phyloP scores from a whole-genome alignment of 2,329 filamentous ascomycete genomes.

The Fusarium vanettenii region DNA sequence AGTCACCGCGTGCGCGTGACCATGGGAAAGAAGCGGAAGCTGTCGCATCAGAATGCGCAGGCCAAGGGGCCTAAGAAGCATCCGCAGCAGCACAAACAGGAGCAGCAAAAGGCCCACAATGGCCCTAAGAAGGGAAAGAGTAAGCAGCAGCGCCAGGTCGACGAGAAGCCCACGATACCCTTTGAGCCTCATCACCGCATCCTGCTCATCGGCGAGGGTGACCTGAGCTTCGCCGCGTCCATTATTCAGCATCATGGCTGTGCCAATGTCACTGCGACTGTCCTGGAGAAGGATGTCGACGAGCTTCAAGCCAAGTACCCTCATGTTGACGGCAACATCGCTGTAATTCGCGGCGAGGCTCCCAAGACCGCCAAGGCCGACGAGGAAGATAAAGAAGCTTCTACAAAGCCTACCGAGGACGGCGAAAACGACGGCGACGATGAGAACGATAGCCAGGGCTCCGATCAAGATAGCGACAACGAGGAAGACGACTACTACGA shows the following conservation, averaged over 20 bases:
- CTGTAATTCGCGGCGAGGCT: constrained; percentile 55
- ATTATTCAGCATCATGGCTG: constrained; percentile 75
- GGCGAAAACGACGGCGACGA: constrained; percentile 5
- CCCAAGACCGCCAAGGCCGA: constrained; percentile 28
- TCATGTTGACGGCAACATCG: constrained; percentile 70
- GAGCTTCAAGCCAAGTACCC: constrained; percentile 80
- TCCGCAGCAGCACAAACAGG: constrained; percentile 29
- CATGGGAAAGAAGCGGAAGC: constrained; percentile 60
- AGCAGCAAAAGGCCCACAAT: constrained; percentile 35
- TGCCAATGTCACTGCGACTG: constrained; percentile 75
- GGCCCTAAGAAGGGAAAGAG: constrained; percentile 38
- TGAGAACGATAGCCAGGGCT: constrained; percentile 22
- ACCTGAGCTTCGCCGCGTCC: constrained; percentile 81
- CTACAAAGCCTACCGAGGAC: constrained; percentile 1
- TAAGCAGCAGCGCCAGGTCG: constrained; percentile 43
- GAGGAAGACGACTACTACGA: constrained; percentile 29
- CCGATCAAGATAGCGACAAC: constrained; percentile 30
- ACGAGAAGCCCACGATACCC: constrained; percentile 67
- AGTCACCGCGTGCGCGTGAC: neutral
- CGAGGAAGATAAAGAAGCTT: neutral
- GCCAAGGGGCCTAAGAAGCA: constrained; percentile 32
- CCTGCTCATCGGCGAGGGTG: constrained; percentile 82
- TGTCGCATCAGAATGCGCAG: constrained; percentile 42
- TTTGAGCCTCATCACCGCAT: constrained; percentile 76
- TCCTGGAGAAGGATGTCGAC: constrained; percentile 67